Base-by-base conservation (phyloP, 148 eudicot species). In the Camellia granthamiana region DNA sequence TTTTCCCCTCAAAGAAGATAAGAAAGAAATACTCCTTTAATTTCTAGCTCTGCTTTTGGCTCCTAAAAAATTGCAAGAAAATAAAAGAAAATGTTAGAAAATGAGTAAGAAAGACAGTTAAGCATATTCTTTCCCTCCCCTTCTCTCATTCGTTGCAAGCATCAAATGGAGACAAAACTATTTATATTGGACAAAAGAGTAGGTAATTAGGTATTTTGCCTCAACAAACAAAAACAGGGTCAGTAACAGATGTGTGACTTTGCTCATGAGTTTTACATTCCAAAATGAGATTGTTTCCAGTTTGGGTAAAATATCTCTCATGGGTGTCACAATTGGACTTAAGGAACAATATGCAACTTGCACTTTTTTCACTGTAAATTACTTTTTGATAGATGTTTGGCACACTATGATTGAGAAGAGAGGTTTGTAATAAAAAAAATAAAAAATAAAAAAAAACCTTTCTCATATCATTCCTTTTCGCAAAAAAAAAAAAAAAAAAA, bases 81-180 rank as follows among this genome's bases (percentile, higher is more conserved):
- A 72, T 54, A 60, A 79, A 60, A 77, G n/a, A 44, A 79, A 46
- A 23, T 42, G 3, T 8, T 11, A 4, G 18, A 49, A 62, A 64
- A 14, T 30, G 42, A 12, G 62, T 6, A 8, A 81, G 65, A 61
- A 58, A 44, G 38, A 7, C 56, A 60, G 46, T 69, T 38, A 63
- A 78, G 81, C 72, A 54, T 51, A 77, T 71, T 15, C 46, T 52
- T 77, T 72, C 21, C 77, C 55, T 77, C 64, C 21, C 77, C 55
- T 43, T 77, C 23, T 55, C 23, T 38, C 59, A 64, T 42, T 77
- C 56, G 52, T 54, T 62, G 58, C 52, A 49, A 77, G 55, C 62
- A 77, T 11, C 69, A 67, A 59, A 58, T 59, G 61, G 9, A 41
- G 19, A 11, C 12, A 82, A 81, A 60, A 7, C 51, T 16, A 69